Evolutionary conservation across 208 protist species (phyloP).

Genomic region (Tritrichomonas foetus): DNA sequence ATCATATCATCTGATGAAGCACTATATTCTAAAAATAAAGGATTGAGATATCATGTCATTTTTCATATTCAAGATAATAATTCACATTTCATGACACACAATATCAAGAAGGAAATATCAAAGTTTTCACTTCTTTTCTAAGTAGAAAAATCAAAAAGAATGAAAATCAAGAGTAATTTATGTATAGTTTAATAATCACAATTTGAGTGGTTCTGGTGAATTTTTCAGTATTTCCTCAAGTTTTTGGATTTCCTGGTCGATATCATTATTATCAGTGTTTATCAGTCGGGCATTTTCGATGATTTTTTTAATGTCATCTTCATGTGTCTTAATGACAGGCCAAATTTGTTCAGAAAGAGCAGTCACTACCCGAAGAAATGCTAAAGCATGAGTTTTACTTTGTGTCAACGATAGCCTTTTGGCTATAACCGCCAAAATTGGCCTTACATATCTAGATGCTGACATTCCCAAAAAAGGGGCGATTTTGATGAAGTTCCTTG

Average conservation of each 20-base stretch:
- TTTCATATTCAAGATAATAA: too few species aligned
- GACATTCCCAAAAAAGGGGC: not conserved
- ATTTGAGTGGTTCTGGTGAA: not conserved
- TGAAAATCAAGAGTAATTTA: not conserved
- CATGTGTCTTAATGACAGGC: not conserved
- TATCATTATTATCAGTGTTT: not conserved
- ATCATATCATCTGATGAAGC: too few species aligned
- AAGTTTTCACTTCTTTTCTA: too few species aligned
- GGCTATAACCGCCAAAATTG: not conserved
- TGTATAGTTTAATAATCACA: not conserved
- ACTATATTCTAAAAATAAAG: too few species aligned
- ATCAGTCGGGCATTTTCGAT: not conserved
- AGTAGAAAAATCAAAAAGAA: not conserved
- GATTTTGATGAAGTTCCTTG: not conserved
- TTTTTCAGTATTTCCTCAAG: not conserved
- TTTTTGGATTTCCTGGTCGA: not conserved
- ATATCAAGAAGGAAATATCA: too few species aligned
- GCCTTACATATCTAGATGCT: not conserved
- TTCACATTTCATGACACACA: too few species aligned
- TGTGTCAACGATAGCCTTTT: not conserved
- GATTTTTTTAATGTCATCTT: not conserved
- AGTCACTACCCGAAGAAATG: not conserved
- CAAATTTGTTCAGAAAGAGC: not conserved
- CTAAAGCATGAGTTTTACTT: not conserved
- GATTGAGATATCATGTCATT: too few species aligned